Conservation (phyloP, 2,329 filamentous ascomycete genomes). For the Ampelomyces quisqualis region DNA sequence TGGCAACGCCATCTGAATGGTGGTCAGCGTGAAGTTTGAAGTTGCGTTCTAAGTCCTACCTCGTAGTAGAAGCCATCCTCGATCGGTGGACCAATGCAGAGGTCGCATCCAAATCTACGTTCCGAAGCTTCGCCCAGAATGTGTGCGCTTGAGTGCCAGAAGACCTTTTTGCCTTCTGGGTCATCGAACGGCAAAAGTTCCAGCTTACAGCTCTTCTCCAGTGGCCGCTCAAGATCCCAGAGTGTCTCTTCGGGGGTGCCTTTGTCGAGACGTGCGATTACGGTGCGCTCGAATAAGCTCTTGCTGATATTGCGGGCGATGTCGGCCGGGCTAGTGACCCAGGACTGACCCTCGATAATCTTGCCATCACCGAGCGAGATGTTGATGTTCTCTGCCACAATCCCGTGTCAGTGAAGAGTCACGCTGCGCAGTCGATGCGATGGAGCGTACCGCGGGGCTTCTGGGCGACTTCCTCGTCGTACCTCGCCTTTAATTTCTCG, state of each 20-base stretch:
- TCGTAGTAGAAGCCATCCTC: slow-evolving; percentile 96
- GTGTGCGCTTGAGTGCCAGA: slow-evolving; percentile 97
- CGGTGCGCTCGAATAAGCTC: slow-evolving; percentile 79
- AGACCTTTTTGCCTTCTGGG: slow-evolving; percentile 81
- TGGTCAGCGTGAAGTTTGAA: slow-evolving; percentile 6
- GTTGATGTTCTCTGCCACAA: slow-evolving; percentile 61
- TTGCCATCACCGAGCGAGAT: slow-evolving; percentile 73
- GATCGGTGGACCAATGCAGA: slow-evolving; percentile 91
- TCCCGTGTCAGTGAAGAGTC: slow-evolving; percentile 16
- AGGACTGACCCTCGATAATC: slow-evolving; percentile 73
- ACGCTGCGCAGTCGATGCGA: neutral
- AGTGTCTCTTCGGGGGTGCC: slow-evolving; percentile 69
- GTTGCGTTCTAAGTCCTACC: slow-evolving; percentile 9
- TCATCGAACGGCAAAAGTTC: slow-evolving; percentile 82
- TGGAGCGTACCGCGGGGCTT: slow-evolving; percentile 59
- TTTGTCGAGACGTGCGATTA: slow-evolving; percentile 83
- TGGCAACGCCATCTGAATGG: slow-evolving; percentile 68
- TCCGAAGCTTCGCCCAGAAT: slow-evolving; percentile 94
- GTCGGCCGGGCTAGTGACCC: slow-evolving; percentile 84
- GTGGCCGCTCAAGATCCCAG: slow-evolving; percentile 89
- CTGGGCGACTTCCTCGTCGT: slow-evolving; percentile 71
- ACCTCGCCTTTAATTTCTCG: slow-evolving; percentile 80
- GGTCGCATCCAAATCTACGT: slow-evolving; percentile 82
- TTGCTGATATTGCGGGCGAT: slow-evolving; percentile 80
- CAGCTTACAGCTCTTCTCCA: slow-evolving; percentile 84